Evolutionary conservation across 2,329 filamentous ascomycete species (phyloP).

Genomic region (Penicillium sp.): DNA sequence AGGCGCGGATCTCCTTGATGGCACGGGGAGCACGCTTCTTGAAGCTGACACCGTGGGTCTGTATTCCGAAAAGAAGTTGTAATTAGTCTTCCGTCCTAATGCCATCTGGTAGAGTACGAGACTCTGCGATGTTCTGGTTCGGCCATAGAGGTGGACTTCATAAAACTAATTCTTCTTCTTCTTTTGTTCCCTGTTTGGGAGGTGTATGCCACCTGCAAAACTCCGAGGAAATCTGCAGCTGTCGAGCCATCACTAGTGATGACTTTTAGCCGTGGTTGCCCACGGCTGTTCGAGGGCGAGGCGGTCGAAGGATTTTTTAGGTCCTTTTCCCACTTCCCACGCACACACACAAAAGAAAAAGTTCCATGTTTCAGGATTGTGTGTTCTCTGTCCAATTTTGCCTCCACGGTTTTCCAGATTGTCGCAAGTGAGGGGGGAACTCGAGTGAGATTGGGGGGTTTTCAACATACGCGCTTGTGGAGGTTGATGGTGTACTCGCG

Average conservation of each 20-base stretch:
- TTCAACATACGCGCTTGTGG: conserved; percentile 91
- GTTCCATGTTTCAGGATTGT: conserved; percentile 21
- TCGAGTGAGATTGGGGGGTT: conserved; percentile 12
- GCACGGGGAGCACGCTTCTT: conserved; percentile 99
- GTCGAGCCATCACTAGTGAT: conserved; percentile 6
- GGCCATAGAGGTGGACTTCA: conserved; percentile 65
- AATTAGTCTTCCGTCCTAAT: conserved; percentile 69
- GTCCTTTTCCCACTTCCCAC: conserved; percentile 7
- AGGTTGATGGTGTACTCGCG: conserved; percentile 99
- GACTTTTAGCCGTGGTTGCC: conserved; percentile 13
- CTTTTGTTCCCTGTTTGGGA: conserved; percentile 17
- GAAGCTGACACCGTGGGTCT: conserved; percentile 97
- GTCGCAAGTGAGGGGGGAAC: conserved; percentile 18
- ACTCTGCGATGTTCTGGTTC: conserved; percentile 32
- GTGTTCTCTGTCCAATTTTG: conserved; percentile 37
- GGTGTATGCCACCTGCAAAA: conserved; percentile 9
- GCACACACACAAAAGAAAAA: conserved; percentile 18
- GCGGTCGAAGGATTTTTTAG: conserved; percentile 8
- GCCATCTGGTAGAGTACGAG: conserved; percentile 32
- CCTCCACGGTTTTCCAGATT: conserved; percentile 24
- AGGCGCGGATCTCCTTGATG: conserved; percentile 99
- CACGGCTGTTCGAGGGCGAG: conserved; percentile 5
- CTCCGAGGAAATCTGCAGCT: conserved; percentile 4
- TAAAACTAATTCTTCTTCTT: conserved; percentile 60
- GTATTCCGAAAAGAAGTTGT: conserved; percentile 42